Conservation (phyloP, 805 yeast genomes). For the Metahyphopichia silvanorum region DNA sequence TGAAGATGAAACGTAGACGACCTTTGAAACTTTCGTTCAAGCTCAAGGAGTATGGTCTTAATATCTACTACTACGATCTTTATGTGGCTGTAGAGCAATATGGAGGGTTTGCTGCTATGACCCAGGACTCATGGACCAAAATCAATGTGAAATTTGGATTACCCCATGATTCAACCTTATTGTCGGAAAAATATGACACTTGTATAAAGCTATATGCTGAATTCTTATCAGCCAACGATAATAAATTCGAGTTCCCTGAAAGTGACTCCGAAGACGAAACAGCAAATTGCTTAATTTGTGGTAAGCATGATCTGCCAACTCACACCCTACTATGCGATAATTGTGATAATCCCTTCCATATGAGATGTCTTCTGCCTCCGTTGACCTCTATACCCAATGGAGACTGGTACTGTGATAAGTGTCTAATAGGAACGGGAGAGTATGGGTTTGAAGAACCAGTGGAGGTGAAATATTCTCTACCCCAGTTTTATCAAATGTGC, state of each 20-base stretch:
- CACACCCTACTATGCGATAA: slow-evolving; percentile 64
- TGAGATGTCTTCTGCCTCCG: slow-evolving; percentile 61
- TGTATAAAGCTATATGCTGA: slow-evolving; percentile 29
- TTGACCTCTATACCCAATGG: slow-evolving; percentile 50
- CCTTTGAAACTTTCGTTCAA: slow-evolving; percentile 19
- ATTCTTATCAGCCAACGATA: slow-evolving; percentile 22
- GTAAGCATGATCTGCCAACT: slow-evolving; percentile 40
- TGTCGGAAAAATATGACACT: slow-evolving; percentile 21
- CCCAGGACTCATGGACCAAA: slow-evolving; percentile 15
- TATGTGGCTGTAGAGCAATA: slow-evolving; percentile 28
- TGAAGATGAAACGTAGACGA: slow-evolving; percentile 40
- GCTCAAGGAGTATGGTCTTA: slow-evolving; percentile 5
- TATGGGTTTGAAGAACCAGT: slow-evolving; percentile 78
- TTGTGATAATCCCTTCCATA: slow-evolving; percentile 69
- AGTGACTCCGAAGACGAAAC: slow-evolving; percentile 26
- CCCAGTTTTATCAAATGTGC: slow-evolving; percentile 59
- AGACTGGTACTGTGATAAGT: slow-evolving; percentile 78
- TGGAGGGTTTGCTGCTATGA: slow-evolving; percentile 17
- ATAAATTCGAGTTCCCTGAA: slow-evolving; percentile 29
- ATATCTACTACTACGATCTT: slow-evolving; percentile 37
- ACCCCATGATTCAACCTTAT: slow-evolving; percentile 8
- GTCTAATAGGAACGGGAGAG: slow-evolving; percentile 83
- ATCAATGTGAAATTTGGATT: slow-evolving; percentile 23
- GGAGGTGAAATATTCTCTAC: slow-evolving; percentile 50
- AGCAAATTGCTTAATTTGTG: slow-evolving; percentile 49